Evolutionary conservation across 495 filamentous ascomycete genomes (phyloP).

Genomic region (Aspergillus saccharolyticus): DNA sequence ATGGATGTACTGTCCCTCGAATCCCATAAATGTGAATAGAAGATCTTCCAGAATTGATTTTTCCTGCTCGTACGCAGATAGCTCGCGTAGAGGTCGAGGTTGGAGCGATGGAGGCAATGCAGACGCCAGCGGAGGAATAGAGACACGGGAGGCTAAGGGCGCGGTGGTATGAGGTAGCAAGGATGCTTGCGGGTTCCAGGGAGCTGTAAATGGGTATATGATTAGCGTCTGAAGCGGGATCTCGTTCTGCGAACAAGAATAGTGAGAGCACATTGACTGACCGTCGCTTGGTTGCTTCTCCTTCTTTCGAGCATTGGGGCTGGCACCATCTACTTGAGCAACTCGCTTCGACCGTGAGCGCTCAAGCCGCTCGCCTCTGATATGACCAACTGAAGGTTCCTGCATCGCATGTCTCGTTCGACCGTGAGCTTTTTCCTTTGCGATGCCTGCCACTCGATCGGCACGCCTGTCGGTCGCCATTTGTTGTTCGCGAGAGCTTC

Average conservation of each 20-base stretch:
- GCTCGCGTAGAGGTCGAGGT: slow-evolving; percentile 63
- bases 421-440: slow-evolving; percentile 57
- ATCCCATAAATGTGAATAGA: slow-evolving; percentile 96
- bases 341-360: slow-evolving; percentile 37
- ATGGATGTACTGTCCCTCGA: slow-evolving; percentile 93
- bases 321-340: slow-evolving; percentile 34
- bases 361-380: slow-evolving; percentile 41
- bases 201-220: slow-evolving; percentile 31
- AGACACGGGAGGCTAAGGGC: slow-evolving; percentile 80
- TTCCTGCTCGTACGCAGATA: slow-evolving; percentile 79
- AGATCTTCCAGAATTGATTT: slow-evolving; percentile 82
- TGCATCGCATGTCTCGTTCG: slow-evolving; percentile 63
- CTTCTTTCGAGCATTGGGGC: slow-evolving; percentile 32
- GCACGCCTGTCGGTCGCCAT: slow-evolving; percentile 32
- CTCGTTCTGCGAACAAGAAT: not conserved
- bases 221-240: slow-evolving; percentile 18
- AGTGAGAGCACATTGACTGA: slow-evolving; percentile 18
- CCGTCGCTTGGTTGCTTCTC: slow-evolving; percentile 36
- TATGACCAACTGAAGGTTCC: slow-evolving; percentile 42
- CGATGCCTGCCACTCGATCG: slow-evolving; percentile 52
- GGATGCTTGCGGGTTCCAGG: slow-evolving; percentile 80
- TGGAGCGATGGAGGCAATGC: slow-evolving; percentile 65
- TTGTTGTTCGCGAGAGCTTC: slow-evolving; percentile 30
- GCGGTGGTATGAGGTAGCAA: slow-evolving; percentile 82
- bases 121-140: slow-evolving; percentile 73